These are phyloP conservation scores for Crithidia acanthocephali DNA, from an alignment of 208 protist genomes.

Conservation along the genomic window DNA sequence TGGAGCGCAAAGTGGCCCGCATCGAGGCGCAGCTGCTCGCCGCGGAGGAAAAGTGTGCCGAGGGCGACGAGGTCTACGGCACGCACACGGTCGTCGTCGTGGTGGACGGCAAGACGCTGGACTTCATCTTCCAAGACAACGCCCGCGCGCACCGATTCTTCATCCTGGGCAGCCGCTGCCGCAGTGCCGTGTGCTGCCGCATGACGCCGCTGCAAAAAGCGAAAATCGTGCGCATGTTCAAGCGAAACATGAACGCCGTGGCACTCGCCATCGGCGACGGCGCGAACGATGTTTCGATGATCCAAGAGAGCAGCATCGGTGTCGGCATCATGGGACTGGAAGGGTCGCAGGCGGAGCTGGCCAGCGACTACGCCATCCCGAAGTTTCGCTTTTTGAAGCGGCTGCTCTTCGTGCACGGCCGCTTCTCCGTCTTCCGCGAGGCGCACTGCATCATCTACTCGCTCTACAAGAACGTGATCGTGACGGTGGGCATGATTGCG, in stretches of 20 bases:
- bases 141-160: conserved; percentile 64
- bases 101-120: conserved; percentile 77
- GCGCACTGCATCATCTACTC: conserved; percentile 90
- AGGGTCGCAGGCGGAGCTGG: conserved; percentile 94
- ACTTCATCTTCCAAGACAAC: conserved; percentile 66
- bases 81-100: conserved; percentile 59
- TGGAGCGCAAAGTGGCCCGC: conserved; percentile 22
- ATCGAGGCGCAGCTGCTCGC: conserved; percentile 40
- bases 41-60: conserved; percentile 33
- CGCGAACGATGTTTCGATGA: conserved; percentile 95
- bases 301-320: conserved; percentile 94
- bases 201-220: conserved; percentile 88
- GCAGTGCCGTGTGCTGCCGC: conserved; percentile 84
- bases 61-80: conserved; percentile 15
- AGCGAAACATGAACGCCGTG: conserved; percentile 52
- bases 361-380: conserved; percentile 93
- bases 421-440: conserved; percentile 91
- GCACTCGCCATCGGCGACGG: conserved; percentile 87
- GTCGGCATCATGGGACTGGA: conserved; percentile 96
- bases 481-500: conserved; percentile 80
- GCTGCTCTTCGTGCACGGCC: conserved; percentile 95
- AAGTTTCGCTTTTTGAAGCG: conserved; percentile 92
- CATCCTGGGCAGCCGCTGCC: conserved; percentile 54
- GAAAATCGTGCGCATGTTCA: conserved; percentile 72
- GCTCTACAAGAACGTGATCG: conserved; percentile 96